phyloP scores from a whole-genome alignment of 306 rosid genomes.

The Cyamopsis tetragonoloba region DNA sequence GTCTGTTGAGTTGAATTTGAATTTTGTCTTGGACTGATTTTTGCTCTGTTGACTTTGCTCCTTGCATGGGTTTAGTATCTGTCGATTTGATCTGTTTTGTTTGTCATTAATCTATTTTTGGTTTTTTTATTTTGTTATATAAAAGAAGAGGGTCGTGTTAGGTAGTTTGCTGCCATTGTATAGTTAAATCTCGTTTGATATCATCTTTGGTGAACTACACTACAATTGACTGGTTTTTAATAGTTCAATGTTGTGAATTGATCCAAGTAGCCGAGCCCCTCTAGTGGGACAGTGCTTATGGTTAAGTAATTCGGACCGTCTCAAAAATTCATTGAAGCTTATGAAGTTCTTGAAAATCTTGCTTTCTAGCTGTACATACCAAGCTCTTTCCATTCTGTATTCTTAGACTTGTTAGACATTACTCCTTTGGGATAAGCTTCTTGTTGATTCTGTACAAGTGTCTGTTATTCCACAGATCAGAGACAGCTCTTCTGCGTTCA shows the following conservation, averaged over 20 bases:
- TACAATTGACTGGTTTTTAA: background rate
- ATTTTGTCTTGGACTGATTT: too few species aligned
- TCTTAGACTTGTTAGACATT: too few species aligned
- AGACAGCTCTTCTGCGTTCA: constrained; percentile 76
- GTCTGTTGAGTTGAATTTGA: too few species aligned
- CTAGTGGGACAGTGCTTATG: constrained; percentile 5
- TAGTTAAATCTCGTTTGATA: too few species aligned
- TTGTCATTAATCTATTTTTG: too few species aligned
- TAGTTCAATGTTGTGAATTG: background rate
- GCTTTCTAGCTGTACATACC: background rate
- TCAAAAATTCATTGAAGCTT: constrained; percentile 4
- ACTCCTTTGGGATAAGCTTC: background rate
- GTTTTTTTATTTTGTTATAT: too few species aligned
- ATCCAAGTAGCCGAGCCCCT: background rate
- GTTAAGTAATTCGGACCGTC: background rate
- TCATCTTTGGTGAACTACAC: too few species aligned
- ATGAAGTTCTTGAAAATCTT: background rate
- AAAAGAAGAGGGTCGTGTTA: too few species aligned
- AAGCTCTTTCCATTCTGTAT: background rate
- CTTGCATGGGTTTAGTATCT: too few species aligned
- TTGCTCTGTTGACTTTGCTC: too few species aligned
- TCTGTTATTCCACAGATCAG: constrained; percentile 53
- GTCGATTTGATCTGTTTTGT: too few species aligned
- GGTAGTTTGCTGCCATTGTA: too few species aligned
- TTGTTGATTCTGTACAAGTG: constrained; percentile 7